A percentile compares a stretch with the other conserved stretches of the same genome.
These are phyloP conservation scores for Poa annua DNA, from an alignment of 176 grass and related monocot species.

Conservation along the genomic window DNA sequence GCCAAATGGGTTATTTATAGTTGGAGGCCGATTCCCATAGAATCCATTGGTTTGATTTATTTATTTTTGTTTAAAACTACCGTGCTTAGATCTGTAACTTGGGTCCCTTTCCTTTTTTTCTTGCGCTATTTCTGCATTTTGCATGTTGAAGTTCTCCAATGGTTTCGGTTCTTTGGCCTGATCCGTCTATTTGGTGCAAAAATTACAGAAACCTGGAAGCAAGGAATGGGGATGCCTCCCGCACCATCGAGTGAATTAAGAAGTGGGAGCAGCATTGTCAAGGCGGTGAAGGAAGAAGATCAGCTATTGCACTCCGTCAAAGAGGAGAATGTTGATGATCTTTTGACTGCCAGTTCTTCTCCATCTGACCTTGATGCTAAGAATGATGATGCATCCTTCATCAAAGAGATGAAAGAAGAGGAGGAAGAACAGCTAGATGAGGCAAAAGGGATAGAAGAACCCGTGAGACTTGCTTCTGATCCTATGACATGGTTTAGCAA, in stretches of 20 bases:
- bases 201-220: conserved; percentile 46
- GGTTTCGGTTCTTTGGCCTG: not conserved
- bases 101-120: not conserved
- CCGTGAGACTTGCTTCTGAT: conserved; percentile 38
- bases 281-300: conserved; percentile 40
- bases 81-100: not conserved
- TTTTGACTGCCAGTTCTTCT: conserved; percentile 29
- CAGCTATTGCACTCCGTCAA: conserved; percentile 27
- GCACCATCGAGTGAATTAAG: conserved; percentile 6
- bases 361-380: conserved; percentile 70
- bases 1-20: not conserved
- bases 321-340: conserved; percentile 34
- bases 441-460: conserved; percentile 46
- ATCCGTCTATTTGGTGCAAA: conserved; percentile 13
- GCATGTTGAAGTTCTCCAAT: not conserved
- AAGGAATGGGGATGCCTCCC: not conserved
- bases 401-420: conserved; percentile 55
- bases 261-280: not conserved
- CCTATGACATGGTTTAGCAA: conserved; percentile 64
- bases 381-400: conserved; percentile 67
- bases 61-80: not conserved
- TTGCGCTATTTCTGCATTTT: conserved; percentile 24
- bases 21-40: conserved; percentile 64
- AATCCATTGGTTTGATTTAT: conserved; percentile 62
- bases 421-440: conserved; percentile 69